phyloP scores from a whole-genome alignment of 2,329 filamentous ascomycete genomes.

The Metarhizium guizhouense region DNA sequence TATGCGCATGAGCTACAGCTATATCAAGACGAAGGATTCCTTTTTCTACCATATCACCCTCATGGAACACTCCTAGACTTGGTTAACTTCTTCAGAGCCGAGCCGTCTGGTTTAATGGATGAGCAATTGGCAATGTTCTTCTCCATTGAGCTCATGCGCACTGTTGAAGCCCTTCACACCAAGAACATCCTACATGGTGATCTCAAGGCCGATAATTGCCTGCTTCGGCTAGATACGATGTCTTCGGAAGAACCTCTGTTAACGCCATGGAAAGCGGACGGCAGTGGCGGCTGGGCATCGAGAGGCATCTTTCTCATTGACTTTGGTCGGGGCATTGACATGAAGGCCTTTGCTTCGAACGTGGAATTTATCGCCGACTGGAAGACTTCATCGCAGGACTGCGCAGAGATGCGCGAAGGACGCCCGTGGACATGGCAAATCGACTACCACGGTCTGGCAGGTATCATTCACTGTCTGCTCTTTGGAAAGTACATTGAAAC shows the following conservation, averaged over 20 bases:
- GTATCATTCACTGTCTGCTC: slow-evolving; percentile 76
- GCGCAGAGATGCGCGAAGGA: slow-evolving; percentile 89
- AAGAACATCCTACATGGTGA: slow-evolving; percentile 83
- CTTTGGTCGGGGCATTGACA: slow-evolving; percentile 90
- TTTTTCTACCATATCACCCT: slow-evolving; percentile 78
- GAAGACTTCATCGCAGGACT: slow-evolving; percentile 81
- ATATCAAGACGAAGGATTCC: slow-evolving; percentile 81
- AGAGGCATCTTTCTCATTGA: slow-evolving; percentile 86
- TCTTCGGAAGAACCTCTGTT: slow-evolving; percentile 38
- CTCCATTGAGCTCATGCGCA: slow-evolving; percentile 80
- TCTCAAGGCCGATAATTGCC: slow-evolving; percentile 90
- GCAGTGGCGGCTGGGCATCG: slow-evolving; percentile 65
- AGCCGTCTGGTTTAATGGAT: slow-evolving; percentile 70
- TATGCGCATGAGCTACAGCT: slow-evolving; percentile 85
- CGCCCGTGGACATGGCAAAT: slow-evolving; percentile 97
- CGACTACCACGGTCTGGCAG: slow-evolving; percentile 89
- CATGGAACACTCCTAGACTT: slow-evolving; percentile 94
- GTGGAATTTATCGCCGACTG: slow-evolving; percentile 89
- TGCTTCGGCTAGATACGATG: slow-evolving; percentile 65
- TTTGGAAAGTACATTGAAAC: slow-evolving; percentile 96
- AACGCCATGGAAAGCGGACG: slow-evolving; percentile 62
- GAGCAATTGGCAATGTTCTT: slow-evolving; percentile 94
- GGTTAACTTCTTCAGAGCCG: slow-evolving; percentile 74
- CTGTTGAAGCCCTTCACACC: slow-evolving; percentile 75
- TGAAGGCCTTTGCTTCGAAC: slow-evolving; percentile 67